Base-by-base conservation (phyloP, 352 stramenopile species). In the Globisporangium carolinianum region DNA sequence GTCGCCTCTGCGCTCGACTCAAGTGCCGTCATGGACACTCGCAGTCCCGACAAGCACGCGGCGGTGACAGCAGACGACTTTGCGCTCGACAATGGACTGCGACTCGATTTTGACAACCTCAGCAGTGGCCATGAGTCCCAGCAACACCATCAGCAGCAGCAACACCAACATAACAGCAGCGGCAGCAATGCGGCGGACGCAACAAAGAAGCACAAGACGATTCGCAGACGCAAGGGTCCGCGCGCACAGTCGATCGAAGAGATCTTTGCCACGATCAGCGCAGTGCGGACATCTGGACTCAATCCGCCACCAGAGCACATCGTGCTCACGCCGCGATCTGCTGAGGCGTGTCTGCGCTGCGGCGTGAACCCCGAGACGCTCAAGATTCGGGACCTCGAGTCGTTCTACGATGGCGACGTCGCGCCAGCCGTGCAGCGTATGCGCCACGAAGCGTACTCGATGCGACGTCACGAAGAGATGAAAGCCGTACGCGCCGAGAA, bases 361-460 rank as follows among this genome's bases (percentile, higher is more conserved):
- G 91, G 91, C 17, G 80, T 97, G 14, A 97, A 97, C 66, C 87
- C 91, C 2, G 89, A 97, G 67, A 94, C 93, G 6, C 74, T 97
- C 55, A 90, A 92, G 58, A 89, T 97, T 35, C 85, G 91, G 10
- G 86, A 97, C 60, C 73, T 97, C 32, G 91, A 97, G 55, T 96
- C 82, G 15, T 97, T 97, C 58, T 94, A 89, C 62, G 86, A 96
- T 57, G 53, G 75, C 0, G 83, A 88, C 7, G 72, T 93, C 36
- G 83, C 87, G 8, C 70, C 87, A 1, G 85, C 91, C 7, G 86
- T 96, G 14, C 91, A 97, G 65, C 71, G 87, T 9, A 91, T 97
- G 86, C 83, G 91, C 9, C 88, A 97, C 60, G 91, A 97, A 53
- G 86, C 87, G 6, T 97, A 97, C 61, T 97, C 82, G n/a, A 77